Percentiles rank a stretch among this genome's conserved stretches.
Conservation (phyloP, 2,329 filamentous ascomycete genomes). For the Macrophomina phaseolina region DNA sequence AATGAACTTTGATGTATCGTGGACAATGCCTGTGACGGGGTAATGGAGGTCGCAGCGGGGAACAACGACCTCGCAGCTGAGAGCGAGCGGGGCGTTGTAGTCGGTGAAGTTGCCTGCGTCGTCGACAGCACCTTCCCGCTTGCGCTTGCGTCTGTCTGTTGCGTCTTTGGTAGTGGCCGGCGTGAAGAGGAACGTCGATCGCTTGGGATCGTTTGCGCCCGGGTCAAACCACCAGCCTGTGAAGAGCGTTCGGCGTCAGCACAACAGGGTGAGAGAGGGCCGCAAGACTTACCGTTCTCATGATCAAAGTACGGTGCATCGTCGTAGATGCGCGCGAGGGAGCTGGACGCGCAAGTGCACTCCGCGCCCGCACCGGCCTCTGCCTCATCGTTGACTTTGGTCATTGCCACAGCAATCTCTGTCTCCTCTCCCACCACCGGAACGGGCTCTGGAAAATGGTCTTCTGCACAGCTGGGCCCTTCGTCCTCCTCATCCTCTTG, state of each 20-base stretch:
- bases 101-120: too few species aligned
- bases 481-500: too few species aligned
- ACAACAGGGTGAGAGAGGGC: too few species aligned
- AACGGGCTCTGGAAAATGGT: too few species aligned
- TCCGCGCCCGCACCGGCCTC: too few species aligned
- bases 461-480: too few species aligned
- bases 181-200: background rate
- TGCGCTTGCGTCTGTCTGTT: background rate
- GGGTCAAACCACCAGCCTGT: slow-evolving; percentile 2
- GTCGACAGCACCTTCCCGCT: background rate
- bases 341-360: background rate
- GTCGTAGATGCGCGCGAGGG: background rate
- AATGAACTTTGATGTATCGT: background rate
- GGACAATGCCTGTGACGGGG: slow-evolving; percentile 1
- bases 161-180: background rate
- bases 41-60: background rate
- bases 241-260: background rate
- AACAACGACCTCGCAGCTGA: background rate
- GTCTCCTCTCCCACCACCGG: background rate
- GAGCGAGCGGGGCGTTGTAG: too few species aligned
- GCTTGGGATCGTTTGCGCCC: background rate
- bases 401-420: background rate
- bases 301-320: background rate
- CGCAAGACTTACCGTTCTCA: background rate
- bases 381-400: background rate